phyloP scores from a whole-genome alignment of 257 asterid species.

The Solanum commersonii region DNA sequence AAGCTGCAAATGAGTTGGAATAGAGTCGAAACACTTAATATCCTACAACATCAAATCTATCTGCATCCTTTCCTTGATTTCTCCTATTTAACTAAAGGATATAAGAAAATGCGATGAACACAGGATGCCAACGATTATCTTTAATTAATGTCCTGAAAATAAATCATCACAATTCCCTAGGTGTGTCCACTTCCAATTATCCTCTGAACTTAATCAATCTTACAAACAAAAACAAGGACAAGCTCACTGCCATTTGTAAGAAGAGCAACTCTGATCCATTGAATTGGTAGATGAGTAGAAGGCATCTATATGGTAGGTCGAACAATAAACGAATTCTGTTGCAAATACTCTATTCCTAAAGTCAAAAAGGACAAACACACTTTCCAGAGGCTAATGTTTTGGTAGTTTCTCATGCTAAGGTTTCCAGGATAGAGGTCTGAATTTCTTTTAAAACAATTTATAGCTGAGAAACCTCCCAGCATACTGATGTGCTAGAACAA shows the following conservation, averaged over 20 bases:
- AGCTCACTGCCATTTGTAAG: not conserved
- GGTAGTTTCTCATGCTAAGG: not conserved
- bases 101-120: not conserved
- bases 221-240: not conserved
- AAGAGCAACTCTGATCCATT: not conserved
- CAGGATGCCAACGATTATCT: not conserved
- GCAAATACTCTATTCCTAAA: not conserved
- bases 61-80: not conserved
- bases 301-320: not conserved
- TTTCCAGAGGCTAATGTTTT: not conserved
- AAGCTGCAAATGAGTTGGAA: not conserved
- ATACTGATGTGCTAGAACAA: not conserved
- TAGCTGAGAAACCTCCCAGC: not conserved
- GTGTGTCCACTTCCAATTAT: not conserved
- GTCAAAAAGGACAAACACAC: not conserved
- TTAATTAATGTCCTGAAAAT: not conserved
- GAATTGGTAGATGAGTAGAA: not conserved
- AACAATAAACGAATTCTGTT: not conserved
- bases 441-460: not conserved
- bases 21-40: not conserved
- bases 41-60: not conserved
- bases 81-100: not conserved
- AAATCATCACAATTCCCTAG: not conserved
- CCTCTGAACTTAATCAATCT: not conserved
- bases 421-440: not conserved